Percentiles rank a stretch among this genome's conserved stretches.
These are phyloP conservation scores for Diaporthe destruens DNA, from an alignment of 2,329 filamentous ascomycete genomes.

Conservation along the genomic window DNA sequence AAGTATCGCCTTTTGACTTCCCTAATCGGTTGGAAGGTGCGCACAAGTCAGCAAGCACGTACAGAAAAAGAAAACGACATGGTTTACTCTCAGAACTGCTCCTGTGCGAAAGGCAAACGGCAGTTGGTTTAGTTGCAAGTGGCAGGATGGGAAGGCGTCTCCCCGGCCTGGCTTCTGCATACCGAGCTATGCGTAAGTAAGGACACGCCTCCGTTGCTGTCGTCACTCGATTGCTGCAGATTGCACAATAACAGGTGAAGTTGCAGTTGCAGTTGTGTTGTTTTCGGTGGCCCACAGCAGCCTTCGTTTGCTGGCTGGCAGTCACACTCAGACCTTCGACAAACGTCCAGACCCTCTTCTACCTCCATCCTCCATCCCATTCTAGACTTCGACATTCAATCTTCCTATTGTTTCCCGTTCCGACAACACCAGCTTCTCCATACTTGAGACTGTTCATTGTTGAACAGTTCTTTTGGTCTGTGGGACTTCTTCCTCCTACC, in stretches of 20 bases:
- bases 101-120: neutral
- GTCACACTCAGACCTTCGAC: neutral
- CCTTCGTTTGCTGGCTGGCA: neutral
- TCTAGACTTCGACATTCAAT: neutral
- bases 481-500: neutral
- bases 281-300: neutral
- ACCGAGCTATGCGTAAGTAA: neutral
- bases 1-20: neutral
- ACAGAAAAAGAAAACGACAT: neutral
- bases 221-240: neutral
- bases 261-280: neutral
- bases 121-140: neutral
- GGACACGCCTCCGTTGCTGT: neutral
- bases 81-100: neutral
- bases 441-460: neutral
- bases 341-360: neutral
- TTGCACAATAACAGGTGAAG: neutral
- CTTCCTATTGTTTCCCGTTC: slow-evolving; percentile 11
- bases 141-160: neutral
- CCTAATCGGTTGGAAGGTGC: neutral
- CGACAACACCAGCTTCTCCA: neutral
- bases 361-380: neutral
- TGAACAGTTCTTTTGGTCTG: neutral
- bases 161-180: neutral
- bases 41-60: neutral